Base-by-base conservation (phyloP, 768 basidiomycete genomes). In the Pleurotus eryngii region DNA sequence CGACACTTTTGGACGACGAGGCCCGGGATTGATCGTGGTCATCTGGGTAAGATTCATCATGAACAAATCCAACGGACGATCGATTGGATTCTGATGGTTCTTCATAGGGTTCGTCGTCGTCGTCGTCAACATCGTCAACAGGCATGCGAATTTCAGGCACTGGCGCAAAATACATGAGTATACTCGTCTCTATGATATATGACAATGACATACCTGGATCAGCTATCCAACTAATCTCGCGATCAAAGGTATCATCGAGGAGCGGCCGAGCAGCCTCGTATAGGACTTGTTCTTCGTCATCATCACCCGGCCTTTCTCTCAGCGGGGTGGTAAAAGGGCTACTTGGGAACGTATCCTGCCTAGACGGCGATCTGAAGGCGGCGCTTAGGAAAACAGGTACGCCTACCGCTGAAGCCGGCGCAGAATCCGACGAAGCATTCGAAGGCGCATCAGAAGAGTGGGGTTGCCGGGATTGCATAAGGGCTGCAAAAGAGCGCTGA, bases 161-260 rank as follows among this genome's bases (percentile, higher is more conserved):
- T 84, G 26, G 24, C 47, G 59, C 60, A 63, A 47, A 54, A 35
- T 37, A 45, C 51, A 17, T 35, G 57, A 57, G 43, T 49, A 35
- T 59, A 57, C 20, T 39, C 57, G 49, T 54, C 49, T 46, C n/a
- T 59, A 20, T 35, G 51, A 54, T 9, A 47, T n/a, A 24, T 14
- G 42, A 12, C 14, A 40, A 42, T 43, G 42, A 74, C 82, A 63
- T 63, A 89, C 90, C 84, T 67, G 81, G 86, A 47, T 85, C 82
- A 42, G 87, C 89, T 38, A 89, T 75, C 90, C 90, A 92, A 64
- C 90, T 92, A 46, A 85, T 83, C 62, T 85, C 80, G 61, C 86
- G 77, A 27, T 84, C 81, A 27, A 70, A 76, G 49, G 72, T 75
- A 49, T 80, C 76, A 37, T 69, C 65, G 54, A 79, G 81, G n/a